Base-by-base conservation (phyloP, 2,329 filamentous ascomycete genomes). In the Kalmusia sp. region DNA sequence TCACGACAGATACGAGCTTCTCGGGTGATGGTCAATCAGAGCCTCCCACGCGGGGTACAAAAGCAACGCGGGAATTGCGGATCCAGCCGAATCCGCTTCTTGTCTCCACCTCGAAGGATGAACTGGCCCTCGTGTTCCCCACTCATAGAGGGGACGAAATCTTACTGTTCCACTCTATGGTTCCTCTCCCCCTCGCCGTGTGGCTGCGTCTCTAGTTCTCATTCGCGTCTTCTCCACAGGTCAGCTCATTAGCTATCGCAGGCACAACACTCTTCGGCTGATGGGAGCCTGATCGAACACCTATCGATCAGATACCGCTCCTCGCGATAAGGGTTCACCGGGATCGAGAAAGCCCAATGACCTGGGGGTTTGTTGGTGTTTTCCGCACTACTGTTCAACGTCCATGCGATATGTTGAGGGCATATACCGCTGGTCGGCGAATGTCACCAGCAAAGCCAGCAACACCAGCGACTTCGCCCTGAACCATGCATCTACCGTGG, bases 31-130 rank as follows among this genome's bases (percentile, higher is more conserved):
- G 25, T 7, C 39, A 45, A 33, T 15, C n/a, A 19, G 9, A 15
- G 12, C 14, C 28, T 45, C 41, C 43, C 31, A 46, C 31, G 43
- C 43, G 43, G 43, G 43, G 35, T 44, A 21, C 28, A 14, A 44
- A 11, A 33, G 41, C 41, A 33, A 22, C 28, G 12, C 41, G 31
- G 30, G 31, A 46, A 46, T 22, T 37, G 43, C 43, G 31, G 21
- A 46, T 37, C 21, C 43, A 37, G 7, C 43, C 43, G 31, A 35
- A 35, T 17, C 22, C 8, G 31, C 30, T 46, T 46, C 14, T 25
- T 35, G 43, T 46, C 31, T 25, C 43, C 43, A 35, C 22, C 28
- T n/a, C 11, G 31, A 37, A 11, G 21, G 35, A 35, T 30, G 22
- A 35, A 12, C 17, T 35, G 14, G 14, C 31, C 35, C 43, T 35